Evolutionary conservation across 2,329 filamentous ascomycete genomes (phyloP), one percentile per base, ranked within the genome.

Genomic region (Colletotrichum sp.): DNA sequence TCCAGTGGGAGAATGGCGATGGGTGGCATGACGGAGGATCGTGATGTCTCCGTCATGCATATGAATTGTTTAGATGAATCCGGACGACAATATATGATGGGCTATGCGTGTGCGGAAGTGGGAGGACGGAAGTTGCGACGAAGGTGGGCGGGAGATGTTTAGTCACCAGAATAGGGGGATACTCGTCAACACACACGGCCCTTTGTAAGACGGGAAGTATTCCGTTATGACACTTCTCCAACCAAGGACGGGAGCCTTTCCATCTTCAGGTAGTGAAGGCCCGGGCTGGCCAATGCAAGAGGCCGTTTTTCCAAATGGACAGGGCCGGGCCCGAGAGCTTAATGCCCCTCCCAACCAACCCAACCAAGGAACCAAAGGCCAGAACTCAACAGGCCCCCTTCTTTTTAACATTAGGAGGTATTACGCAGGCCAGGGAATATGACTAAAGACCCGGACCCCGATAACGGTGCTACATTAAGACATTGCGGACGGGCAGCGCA

Each of bases 241-340:
- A 3, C n/a, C 10, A 36, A 32, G 68, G 39, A 59, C 57, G 67
- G 39, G 36, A 66, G 63, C 39, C 9, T 66, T 48, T 13, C 43
- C 66, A 68, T 32, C 43, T 68, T 34, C 13, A 60, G 66, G 48
- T 43, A 28, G 64, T 21, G 13, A 24, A 52, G 21, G 59, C 39
- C 52, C 24, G 6, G n/a, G 72, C 59, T 43, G 71, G 36, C 74
- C 71, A 76, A 61, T 71, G 74, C 65, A 65, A 67, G 52, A 15
- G 9, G 66, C 60, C 71, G 71, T 66, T 67, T 52, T 66, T 16
- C 65, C 36, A 39, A 71, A 16, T 61, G 65, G 28, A 21, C 57
- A 71, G 61, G 52, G 39, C 57, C 43, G 48, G 36, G 70, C 70
- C 64, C 65, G 48, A 66, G 74, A 74, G 74, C 74, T 74, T 74